Conservation (phyloP, 345 rosid genomes). For the Gossypium longicalyx region DNA sequence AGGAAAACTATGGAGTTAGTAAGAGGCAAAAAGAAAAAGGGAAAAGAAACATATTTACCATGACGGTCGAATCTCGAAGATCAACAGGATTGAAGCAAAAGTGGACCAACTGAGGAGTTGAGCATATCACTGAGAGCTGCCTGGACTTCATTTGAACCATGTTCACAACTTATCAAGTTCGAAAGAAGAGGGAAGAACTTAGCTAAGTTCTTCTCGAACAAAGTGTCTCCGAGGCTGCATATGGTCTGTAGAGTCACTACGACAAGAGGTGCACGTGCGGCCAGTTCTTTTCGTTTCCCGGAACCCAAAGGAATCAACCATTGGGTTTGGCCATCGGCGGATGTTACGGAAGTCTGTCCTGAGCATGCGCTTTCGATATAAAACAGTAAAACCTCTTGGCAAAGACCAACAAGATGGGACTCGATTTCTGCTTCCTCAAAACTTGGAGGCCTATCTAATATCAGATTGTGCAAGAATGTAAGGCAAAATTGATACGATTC, state of each 20-base stretch:
- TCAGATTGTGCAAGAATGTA: conserved; percentile 78
- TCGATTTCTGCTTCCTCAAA: conserved; percentile 55
- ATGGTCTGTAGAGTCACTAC: conserved; percentile 66
- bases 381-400: conserved; percentile 64
- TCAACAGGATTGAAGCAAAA: conserved; percentile 72
- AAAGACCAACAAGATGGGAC: conserved; percentile 59
- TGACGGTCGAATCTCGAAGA: conserved; percentile 14
- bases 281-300: conserved; percentile 80
- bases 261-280: conserved; percentile 64
- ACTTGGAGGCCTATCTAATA: conserved; percentile 46
- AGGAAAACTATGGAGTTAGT: conserved; percentile 1
- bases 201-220: conserved; percentile 65
- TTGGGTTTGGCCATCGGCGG: conserved; percentile 30
- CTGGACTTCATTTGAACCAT: conserved; percentile 87
- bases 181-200: conserved; percentile 73
- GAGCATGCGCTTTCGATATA: conserved; percentile 55
- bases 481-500: conserved; percentile 94
- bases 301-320: conserved; percentile 87
- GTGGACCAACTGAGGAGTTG: conserved; percentile 70
- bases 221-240: conserved; percentile 63
- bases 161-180: conserved; percentile 85
- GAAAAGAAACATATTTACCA: conserved; percentile 16
- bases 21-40: neutral
- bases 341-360: conserved; percentile 39
- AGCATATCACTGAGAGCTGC: conserved; percentile 87